Evolutionary conservation across 768 basidiomycete species (phyloP).

Genomic region (Mycena sanguinolenta): DNA sequence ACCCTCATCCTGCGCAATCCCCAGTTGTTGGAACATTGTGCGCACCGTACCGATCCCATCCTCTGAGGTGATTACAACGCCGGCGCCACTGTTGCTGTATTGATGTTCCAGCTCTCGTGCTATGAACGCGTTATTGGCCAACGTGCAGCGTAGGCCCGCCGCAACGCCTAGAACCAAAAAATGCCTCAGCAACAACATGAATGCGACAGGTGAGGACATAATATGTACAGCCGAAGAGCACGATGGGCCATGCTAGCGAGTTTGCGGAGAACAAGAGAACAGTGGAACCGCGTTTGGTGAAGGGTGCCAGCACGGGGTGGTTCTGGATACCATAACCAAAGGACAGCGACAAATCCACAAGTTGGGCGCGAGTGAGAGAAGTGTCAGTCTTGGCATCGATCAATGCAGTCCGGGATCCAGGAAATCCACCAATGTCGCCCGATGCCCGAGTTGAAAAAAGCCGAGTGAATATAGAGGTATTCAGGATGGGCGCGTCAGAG

Average conservation of each 20-base stretch:
- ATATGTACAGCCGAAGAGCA: conserved; percentile 57
- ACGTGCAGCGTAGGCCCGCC: conserved; percentile 75
- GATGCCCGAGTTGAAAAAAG: conserved; percentile 52
- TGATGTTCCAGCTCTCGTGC: conserved; percentile 79
- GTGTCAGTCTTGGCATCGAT: conserved; percentile 74
- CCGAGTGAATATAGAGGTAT: conserved; percentile 64
- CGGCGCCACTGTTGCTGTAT: conserved; percentile 74
- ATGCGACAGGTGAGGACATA: neutral
- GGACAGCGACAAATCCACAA: conserved; percentile 68
- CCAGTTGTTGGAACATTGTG: conserved; percentile 67
- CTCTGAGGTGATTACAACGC: conserved; percentile 73
- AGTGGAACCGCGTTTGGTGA: conserved; percentile 64
- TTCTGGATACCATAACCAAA: conserved; percentile 71
- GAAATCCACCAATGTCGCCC: conserved; percentile 55
- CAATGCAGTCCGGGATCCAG: conserved; percentile 64
- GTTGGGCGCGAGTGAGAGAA: conserved; percentile 66
- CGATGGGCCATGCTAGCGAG: conserved; percentile 64
- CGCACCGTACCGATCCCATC: conserved; percentile 65
- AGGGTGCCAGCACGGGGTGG: conserved; percentile 48
- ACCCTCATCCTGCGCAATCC: conserved; percentile 60
- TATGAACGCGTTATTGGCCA: conserved; percentile 83
- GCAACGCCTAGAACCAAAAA: conserved; percentile 55
- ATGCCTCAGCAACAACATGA: neutral
- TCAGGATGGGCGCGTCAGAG: conserved; percentile 52
- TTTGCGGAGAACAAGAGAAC: conserved; percentile 79